phyloP scores from a whole-genome alignment of 768 basidiomycete species.

The Suillus plorans region DNA sequence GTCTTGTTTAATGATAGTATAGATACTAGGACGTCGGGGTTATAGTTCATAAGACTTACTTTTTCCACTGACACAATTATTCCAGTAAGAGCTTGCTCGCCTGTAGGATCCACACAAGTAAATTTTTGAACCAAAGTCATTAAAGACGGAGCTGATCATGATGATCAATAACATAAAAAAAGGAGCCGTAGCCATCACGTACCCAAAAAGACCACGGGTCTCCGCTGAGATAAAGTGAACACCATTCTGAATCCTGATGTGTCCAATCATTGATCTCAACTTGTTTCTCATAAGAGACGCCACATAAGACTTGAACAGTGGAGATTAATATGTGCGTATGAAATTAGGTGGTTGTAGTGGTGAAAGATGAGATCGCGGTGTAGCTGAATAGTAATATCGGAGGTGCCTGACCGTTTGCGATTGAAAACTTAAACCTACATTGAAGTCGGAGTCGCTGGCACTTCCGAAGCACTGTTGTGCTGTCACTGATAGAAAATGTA shows the following conservation, averaged over 20 bases:
- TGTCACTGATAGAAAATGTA: no score
- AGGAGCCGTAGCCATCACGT: constrained; percentile 19
- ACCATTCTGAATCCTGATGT: constrained; percentile 60
- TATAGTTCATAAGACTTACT: constrained; percentile 37
- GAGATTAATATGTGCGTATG: constrained; percentile 5
- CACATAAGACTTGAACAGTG: constrained; percentile 81
- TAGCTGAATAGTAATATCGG: not conserved
- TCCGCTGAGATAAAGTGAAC: constrained; percentile 91
- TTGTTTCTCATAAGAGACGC: constrained; percentile 74
- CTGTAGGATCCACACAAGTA: constrained; percentile 96
- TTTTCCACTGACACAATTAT: constrained; percentile 96
- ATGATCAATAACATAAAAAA: constrained; percentile 7
- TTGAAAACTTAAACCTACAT: no score
- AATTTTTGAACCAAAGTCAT: constrained; percentile 94
- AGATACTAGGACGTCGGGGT: not conserved
- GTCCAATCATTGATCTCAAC: constrained; percentile 97
- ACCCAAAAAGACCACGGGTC: constrained; percentile 95
- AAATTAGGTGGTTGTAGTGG: constrained; percentile 2
- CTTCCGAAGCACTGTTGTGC: no score
- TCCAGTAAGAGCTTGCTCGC: constrained; percentile 88
- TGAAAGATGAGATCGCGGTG: constrained; percentile 9
- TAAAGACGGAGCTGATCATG: constrained; percentile 77
- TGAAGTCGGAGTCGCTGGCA: no score
- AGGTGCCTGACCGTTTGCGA: no score
- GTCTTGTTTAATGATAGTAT: constrained; percentile 45